Evolutionary conservation across 768 basidiomycete genomes (phyloP), one percentile per base, ranked within the genome.

Genomic region (Xerocomus brunneocitrinus): DNA sequence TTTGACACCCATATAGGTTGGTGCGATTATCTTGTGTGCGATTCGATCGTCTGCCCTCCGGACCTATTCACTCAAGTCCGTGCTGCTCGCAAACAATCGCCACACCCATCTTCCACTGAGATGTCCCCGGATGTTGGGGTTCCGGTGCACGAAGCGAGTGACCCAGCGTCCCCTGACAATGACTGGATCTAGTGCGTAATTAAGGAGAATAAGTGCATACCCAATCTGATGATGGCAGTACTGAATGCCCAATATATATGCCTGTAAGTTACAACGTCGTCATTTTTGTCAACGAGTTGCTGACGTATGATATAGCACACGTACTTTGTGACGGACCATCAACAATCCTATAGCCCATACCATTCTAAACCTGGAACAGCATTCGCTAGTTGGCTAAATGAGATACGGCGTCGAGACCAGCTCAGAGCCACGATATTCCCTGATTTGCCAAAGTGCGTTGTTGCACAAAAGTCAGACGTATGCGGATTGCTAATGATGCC

Each of bases 271-370:
- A 9, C 30, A 30, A 31, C 12, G 8, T 36, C 8, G 12, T 25
- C 30, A n/a, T 28, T 5, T 34, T 31, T 36, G 22, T 48, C 16
- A 4, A 31, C 36, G n/a, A 19, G 28, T 24, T 25, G 25, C 47
- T 62, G 13, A 61, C 27, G 25, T 13, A 12, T 41, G 39, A 19
- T 19, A 24, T 52, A 78, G 76, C 74, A 78, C 60, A 71, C 75
- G 13, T 78, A 74, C 57, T 78, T 80, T 51, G 76, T 73, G 31
- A 76, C 76, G 6, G 79, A 80, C 54, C 79, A 80, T 57, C 75
- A 71, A 50, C 79, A 80, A 56, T 72, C 75, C 5, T 76, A 65
- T 60, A 58, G 67, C 24, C 22, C 62, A 16, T 44, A 55, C 39
- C 53, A 57, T 32, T 50, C 57, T 25, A 47, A 49, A 7, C 44